A percentile compares a stretch with the other conserved stretches of the same genome.
phyloP scores from a whole-genome alignment of 371 early-diverging fungal species.

The Actinomortierella wolfii region DNA sequence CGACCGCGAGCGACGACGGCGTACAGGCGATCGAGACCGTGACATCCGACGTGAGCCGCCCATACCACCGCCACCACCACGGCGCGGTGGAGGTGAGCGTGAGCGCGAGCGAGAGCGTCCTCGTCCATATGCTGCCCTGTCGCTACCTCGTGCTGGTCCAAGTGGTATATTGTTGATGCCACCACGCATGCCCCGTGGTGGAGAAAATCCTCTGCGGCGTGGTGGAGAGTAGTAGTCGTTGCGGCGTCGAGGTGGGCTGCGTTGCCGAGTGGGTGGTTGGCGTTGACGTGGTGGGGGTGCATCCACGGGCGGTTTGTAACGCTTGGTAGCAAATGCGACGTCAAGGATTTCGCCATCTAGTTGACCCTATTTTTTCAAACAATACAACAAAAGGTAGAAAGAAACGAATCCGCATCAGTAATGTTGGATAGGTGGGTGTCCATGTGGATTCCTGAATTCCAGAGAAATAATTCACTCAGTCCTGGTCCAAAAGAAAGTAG shows the following conservation, averaged over 20 bases:
- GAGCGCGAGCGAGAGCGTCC: conserved; percentile 38
- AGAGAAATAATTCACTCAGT: no score
- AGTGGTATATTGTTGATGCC: conserved; percentile 18
- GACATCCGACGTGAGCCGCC: conserved; percentile 6
- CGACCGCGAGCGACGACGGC: conserved; percentile 6
- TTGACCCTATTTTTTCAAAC: conserved; percentile 49
- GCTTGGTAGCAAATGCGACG: conserved; percentile 19
- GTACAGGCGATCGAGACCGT: conserved; percentile 30
- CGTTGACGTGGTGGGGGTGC: conserved; percentile 8
- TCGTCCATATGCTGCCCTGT: conserved; percentile 6
- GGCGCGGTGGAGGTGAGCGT: conserved; percentile 24
- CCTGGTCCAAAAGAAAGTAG: no score
- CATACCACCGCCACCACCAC: conserved; percentile 18
- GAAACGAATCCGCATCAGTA: no score
- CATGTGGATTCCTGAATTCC: no score
- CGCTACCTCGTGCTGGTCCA: conserved; percentile 12
- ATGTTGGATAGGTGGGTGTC: no score
- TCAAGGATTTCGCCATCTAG: conserved; percentile 55
- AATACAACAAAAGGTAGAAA: no score
- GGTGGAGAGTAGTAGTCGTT: conserved; percentile 26
- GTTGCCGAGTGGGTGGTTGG: conserved; percentile 10
- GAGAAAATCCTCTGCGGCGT: conserved; percentile 30
- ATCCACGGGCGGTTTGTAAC: conserved; percentile 9
- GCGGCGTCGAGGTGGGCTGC: conserved; percentile 14
- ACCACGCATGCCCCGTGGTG: conserved; percentile 16